A percentile compares a stretch with the other conserved stretches of the same genome.
Conservation (phyloP, 345 rosid species). For the Pugionium dolabratum region DNA sequence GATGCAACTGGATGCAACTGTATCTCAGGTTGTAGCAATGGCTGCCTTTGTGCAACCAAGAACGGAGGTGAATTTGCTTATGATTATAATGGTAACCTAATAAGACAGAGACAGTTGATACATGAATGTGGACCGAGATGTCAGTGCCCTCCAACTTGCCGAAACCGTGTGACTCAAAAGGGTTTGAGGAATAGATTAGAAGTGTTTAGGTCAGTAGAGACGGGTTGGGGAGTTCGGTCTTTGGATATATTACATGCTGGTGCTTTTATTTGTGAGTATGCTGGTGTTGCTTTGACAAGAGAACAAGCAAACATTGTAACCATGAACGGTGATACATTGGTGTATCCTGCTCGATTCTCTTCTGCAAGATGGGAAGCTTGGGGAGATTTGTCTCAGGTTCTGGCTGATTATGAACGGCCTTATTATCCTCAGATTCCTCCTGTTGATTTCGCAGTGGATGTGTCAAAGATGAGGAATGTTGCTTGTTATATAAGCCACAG, state of each 20-base stretch:
- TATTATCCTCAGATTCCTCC: constrained; percentile 72
- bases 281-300: constrained; percentile 83
- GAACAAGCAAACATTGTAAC: constrained; percentile 79
- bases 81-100: constrained; percentile 60
- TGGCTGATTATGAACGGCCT: constrained; percentile 55
- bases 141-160: constrained; percentile 71
- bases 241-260: constrained; percentile 89
- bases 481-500: constrained; percentile 95
- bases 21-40: constrained; percentile 58
- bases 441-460: constrained; percentile 92
- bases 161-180: constrained; percentile 74
- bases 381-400: constrained; percentile 85
- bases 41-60: constrained; percentile 68
- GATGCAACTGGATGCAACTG: constrained; percentile 69
- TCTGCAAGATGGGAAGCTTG: constrained; percentile 71
- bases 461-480: constrained; percentile 88
- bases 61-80: constrained; percentile 85
- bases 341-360: constrained; percentile 72
- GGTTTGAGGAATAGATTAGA: constrained; percentile 74
- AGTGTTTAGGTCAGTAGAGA: constrained; percentile 84
- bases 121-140: constrained; percentile 82
- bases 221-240: constrained; percentile 94
- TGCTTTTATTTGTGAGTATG: constrained; percentile 84
- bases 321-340: constrained; percentile 77
- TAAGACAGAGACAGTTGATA: constrained; percentile 73